Conservation (phyloP, 257 asterid species). For the Lavandula angustifolia region DNA sequence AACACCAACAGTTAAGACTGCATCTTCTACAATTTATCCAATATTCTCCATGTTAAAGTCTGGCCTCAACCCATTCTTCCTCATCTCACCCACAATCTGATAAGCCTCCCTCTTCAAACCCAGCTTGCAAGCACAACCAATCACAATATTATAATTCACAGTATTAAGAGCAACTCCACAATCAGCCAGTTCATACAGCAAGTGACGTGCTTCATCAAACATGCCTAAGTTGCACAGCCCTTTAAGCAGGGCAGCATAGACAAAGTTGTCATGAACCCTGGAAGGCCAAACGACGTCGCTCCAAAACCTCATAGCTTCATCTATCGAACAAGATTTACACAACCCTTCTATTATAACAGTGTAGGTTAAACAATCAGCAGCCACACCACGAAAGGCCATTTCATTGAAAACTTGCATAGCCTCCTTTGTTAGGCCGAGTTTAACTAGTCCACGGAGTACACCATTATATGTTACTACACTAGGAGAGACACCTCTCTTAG, state of each 20-base stretch:
- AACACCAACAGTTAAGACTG: too few species aligned
- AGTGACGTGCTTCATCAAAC: slow-evolving; percentile 66
- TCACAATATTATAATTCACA: slow-evolving; percentile 74
- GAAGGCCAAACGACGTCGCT: slow-evolving; percentile 66
- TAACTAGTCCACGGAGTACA: slow-evolving; percentile 63
- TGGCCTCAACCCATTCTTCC: slow-evolving; percentile 64
- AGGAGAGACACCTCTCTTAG: slow-evolving; percentile 54
- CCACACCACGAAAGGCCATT: slow-evolving; percentile 46
- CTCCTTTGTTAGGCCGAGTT: slow-evolving; percentile 53
- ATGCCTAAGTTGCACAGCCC: slow-evolving; percentile 63
- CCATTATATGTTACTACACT: slow-evolving; percentile 69
- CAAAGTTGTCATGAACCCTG: slow-evolving; percentile 64
- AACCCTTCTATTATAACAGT: slow-evolving; percentile 66
- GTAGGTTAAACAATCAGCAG: slow-evolving; percentile 65
- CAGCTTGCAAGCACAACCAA: slow-evolving; percentile 59
- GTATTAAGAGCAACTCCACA: slow-evolving; percentile 58
- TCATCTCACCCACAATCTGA: slow-evolving; percentile 81
- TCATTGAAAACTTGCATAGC: slow-evolving; percentile 58
- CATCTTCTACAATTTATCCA: slow-evolving; percentile 53
- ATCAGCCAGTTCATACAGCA: slow-evolving; percentile 74
- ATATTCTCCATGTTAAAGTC: slow-evolving; percentile 91
- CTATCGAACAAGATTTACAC: slow-evolving; percentile 42
- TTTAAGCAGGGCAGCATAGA: slow-evolving; percentile 69
- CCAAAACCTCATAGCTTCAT: slow-evolving; percentile 80
- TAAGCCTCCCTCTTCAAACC: slow-evolving; percentile 82